Evolutionary conservation across 2,329 filamentous ascomycete species (phyloP).

Genomic region (Trematosphaeria pertusa): DNA sequence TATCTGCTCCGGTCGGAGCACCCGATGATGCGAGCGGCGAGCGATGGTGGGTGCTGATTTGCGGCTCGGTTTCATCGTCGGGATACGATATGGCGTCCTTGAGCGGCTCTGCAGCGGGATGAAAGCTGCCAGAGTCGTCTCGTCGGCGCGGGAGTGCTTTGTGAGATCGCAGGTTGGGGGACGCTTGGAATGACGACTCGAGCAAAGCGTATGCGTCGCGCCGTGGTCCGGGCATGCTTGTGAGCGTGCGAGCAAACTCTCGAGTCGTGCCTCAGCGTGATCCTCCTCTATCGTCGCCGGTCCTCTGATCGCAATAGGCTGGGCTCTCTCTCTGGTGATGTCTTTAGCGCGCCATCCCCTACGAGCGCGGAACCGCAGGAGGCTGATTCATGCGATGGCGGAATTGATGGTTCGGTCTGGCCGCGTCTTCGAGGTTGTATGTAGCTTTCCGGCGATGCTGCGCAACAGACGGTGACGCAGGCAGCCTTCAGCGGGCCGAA

Average conservation of each 20-base stretch:
- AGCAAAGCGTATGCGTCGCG: constrained; percentile 38
- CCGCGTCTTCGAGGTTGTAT: constrained; percentile 9
- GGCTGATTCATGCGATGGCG: constrained; percentile 26
- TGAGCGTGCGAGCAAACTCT: constrained; percentile 7
- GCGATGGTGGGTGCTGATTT: constrained; percentile 30
- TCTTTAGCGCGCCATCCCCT: constrained; percentile 28
- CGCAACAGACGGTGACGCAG: constrained; percentile 32
- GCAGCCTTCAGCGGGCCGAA: constrained; percentile 28
- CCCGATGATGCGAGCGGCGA: constrained; percentile 39
- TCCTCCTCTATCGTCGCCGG: constrained; percentile 3
- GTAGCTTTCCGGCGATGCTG: constrained; percentile 17
- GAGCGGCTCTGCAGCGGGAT: constrained; percentile 32
- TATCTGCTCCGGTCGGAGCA: constrained; percentile 35
- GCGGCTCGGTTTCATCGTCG: constrained; percentile 38
- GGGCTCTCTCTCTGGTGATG: neutral
- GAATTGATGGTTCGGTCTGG: constrained; percentile 14
- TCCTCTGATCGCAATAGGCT: neutral
- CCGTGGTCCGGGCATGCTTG: constrained; percentile 31
- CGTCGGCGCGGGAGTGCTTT: constrained; percentile 34
- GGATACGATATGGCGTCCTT: constrained; percentile 21
- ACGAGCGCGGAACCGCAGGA: constrained; percentile 12
- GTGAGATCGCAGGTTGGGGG: constrained; percentile 34
- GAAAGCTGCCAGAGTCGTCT: constrained; percentile 32
- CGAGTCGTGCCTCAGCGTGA: constrained; percentile 2
- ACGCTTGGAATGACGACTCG: constrained; percentile 39